Evolutionary conservation across 2,329 filamentous ascomycete genomes (phyloP).

Genomic region (Xylaria multiplex): DNA sequence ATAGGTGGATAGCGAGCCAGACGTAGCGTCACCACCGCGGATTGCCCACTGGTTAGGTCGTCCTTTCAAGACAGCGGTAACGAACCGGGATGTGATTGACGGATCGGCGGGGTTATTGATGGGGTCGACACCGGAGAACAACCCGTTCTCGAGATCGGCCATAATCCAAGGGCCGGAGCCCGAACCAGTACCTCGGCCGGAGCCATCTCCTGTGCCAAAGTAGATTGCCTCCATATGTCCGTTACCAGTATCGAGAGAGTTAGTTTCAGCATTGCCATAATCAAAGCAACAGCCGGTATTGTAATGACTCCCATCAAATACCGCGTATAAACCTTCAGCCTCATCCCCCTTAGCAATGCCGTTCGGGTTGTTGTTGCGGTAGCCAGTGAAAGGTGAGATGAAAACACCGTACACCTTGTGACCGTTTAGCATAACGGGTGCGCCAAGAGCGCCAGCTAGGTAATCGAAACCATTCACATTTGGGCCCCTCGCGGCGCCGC

Average conservation of each 20-base stretch:
- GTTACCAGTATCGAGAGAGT: constrained; percentile 62
- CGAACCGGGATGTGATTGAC: constrained; percentile 63
- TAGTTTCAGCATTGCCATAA: constrained; percentile 67
- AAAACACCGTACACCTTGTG: constrained; percentile 73
- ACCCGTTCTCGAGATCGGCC: constrained; percentile 74
- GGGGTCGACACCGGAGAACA: constrained; percentile 65
- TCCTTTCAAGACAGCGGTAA: constrained; percentile 68
- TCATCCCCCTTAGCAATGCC: constrained; percentile 65
- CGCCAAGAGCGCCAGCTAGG: constrained; percentile 66
- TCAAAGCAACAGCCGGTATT: constrained; percentile 67
- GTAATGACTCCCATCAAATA: constrained; percentile 69
- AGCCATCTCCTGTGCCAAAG: constrained; percentile 61
- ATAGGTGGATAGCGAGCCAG: constrained; percentile 62
- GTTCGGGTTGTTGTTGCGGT: constrained; percentile 65
- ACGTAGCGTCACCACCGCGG: constrained; percentile 65
- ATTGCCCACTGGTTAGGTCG: constrained; percentile 66
- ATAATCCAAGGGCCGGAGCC: constrained; percentile 74
- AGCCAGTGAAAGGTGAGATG: constrained; percentile 68
- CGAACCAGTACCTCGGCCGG: constrained; percentile 64
- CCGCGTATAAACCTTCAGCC: constrained; percentile 68
- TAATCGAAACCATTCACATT: constrained; percentile 68
- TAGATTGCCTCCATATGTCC: constrained; percentile 77
- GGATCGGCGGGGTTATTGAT: constrained; percentile 62
- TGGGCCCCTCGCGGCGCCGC: constrained; percentile 63
- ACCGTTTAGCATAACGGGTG: constrained; percentile 69